Evolutionary conservation across 164 flowering plant genomes (phyloP).

Genomic region (Annona cherimola): DNA sequence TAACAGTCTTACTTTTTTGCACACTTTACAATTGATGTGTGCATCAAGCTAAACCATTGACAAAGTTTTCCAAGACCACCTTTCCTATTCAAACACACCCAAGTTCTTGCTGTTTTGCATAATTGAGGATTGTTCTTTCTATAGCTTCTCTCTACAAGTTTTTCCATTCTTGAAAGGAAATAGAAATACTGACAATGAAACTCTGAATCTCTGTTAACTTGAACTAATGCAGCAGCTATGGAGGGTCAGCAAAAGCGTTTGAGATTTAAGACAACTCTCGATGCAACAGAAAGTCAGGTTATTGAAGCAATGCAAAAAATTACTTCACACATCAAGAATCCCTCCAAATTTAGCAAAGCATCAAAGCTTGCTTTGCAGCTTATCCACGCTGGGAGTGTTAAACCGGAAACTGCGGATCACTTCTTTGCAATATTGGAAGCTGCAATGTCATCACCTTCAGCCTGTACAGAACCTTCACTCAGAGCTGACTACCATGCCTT

Average conservation of each 20-base stretch:
- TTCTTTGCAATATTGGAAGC: constrained; percentile 80
- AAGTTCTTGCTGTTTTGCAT: too few relatives aligned
- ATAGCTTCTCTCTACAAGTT: neutral
- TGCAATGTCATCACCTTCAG: constrained; percentile 64
- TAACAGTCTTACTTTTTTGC: too few relatives aligned
- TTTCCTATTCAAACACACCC: too few relatives aligned
- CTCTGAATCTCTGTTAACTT: neutral
- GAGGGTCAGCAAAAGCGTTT: constrained; percentile 56
- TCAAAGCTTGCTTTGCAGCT: constrained; percentile 93
- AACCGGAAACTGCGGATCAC: constrained; percentile 55
- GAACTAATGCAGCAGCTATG: constrained; percentile 20
- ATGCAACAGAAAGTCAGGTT: constrained; percentile 78
- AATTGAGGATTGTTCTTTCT: neutral
- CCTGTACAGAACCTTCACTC: constrained; percentile 66
- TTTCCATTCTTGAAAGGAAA: neutral
- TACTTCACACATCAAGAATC: constrained; percentile 71
- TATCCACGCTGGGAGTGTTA: constrained; percentile 82
- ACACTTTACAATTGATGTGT: too few relatives aligned
- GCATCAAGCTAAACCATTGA: too few relatives aligned
- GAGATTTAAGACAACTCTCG: constrained; percentile 77
- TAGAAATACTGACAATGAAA: neutral
- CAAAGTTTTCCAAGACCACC: too few relatives aligned
- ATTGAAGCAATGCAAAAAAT: constrained; percentile 93
- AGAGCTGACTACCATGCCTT: constrained; percentile 78
- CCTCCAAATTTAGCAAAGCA: constrained; percentile 74